Evolutionary conservation across 2,329 filamentous ascomycete genomes (phyloP), one percentile per base, ranked within the genome.

Genomic region (Apiospora aurea): DNA sequence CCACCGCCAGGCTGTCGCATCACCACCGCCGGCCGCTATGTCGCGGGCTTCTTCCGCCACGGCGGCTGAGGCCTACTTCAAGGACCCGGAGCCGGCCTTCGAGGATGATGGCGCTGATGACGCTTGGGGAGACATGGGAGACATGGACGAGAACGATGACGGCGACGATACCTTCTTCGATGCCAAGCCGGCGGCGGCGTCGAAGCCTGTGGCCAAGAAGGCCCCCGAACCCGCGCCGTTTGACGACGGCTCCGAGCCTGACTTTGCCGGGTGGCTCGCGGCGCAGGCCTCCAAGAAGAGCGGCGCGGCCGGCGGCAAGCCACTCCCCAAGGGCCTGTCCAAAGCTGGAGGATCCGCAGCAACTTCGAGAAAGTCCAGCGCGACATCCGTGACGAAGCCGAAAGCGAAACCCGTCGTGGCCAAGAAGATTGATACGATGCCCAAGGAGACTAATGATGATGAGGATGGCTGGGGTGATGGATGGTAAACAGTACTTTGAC

Each of bases 261-360:
- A 98, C 81, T 98, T 99, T 82, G 96, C 95, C 6, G 95, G 95
- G 6, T 98, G 96, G 95, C 83, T 98, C 29, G 95, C 94, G 16
- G 95, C 95, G 16, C 94, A 98, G 80, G 90, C 93, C 7, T 88
- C 93, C 74, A 98, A 97, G 84, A 87, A 87, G 14, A 80, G 80
- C 1, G 78, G 81, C 72, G 70, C 79, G 57, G 74, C 80, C 71
- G 77, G 82, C 1, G 77, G 83, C 1, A 96, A 93, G 75, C 84
- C 92, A 2, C 80, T 98, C 71, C 95, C 96, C 0, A 99, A 97
- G 82, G 96, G 96, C 0, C 81, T 98, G 38, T 83, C 86, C 1
- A 97, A 97, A 82, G 78, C 88, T 2, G 81, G 78, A 13, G 75
- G 81, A 78, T 43, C 68, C 6, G 38, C 71, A 7, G n/a, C 72